Evolutionary conservation across 805 yeast genomes (phyloP), one percentile per base, ranked within the genome.

Genomic region (Komagataella phaffii): DNA sequence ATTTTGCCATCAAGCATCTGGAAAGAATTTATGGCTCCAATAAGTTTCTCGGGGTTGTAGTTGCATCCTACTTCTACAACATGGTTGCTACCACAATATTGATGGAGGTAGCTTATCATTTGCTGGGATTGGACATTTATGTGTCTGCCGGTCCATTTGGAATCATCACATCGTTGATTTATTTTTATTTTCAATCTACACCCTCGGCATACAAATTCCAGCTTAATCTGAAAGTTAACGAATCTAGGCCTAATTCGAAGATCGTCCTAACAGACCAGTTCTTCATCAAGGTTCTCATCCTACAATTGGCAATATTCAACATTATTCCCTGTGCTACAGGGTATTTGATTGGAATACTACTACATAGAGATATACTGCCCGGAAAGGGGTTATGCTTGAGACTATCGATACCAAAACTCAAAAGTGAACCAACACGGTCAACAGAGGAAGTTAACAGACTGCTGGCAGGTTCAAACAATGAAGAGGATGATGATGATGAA

Each of bases 21-120:
- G 88, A 82, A 63, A 61, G 87, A 50, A 63, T 76, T 49, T 73
- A 73, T 58, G 87, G 87, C 1, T 72, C 81, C 10, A 62, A 73
- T 48, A 79, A 77, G 57, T 78, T 79, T 56, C 56, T 77, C 8
- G 72, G 79, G 44, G 58, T 77, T 14, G 59, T 81, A 2, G 51
- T 70, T 1, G 57, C 79, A 45, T 64, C 75, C 44, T 70, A 70
- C 23, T 14, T 73, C 1, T 82, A 80, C 65, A 81, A 80, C 53
- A 62, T 75, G 1, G 54, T 72, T 4, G 57, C 66, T 7, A 61
- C 74, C 4, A 62, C 71, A 10, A 44, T 70, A 1, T 52, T 72
- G 44, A 69, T 73, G 17, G 45, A 63, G 40, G 44, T 63, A 1
- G 46, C 58, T 10, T 68, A 67, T 54, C 48, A 53, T 4, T 17